Evolutionary conservation across 2,329 filamentous ascomycete species (phyloP).

Genomic region (Scopulariopsis brevicaulis): DNA sequence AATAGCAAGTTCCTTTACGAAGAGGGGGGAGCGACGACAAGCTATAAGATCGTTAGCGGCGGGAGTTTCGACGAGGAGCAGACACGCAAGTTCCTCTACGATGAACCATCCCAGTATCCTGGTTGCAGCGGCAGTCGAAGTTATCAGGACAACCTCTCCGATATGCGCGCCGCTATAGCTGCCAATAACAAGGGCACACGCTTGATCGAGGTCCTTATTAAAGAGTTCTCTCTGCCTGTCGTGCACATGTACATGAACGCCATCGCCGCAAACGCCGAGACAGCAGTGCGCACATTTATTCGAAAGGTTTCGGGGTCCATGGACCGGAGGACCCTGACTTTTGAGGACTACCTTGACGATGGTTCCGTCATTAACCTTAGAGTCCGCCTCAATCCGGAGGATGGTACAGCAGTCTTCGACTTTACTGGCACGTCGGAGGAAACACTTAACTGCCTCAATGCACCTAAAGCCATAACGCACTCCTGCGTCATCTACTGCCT

Average conservation of each 20-base stretch:
- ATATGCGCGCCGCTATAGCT: conserved; percentile 77
- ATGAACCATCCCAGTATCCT: conserved; percentile 61
- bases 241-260: conserved; percentile 27
- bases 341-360: conserved; percentile 22
- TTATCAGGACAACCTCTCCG: conserved; percentile 73
- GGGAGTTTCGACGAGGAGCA: conserved; percentile 70
- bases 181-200: conserved; percentile 79
- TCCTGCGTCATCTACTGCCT: conserved; percentile 76
- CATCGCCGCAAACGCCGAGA: conserved; percentile 9
- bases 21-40: conserved; percentile 53
- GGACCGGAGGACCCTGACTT: conserved; percentile 40
- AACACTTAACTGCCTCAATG: conserved; percentile 22
- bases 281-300: conserved; percentile 8
- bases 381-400: conserved; percentile 17
- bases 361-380: conserved; percentile 20
- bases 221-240: conserved; percentile 62
- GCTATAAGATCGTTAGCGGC: conserved; percentile 61
- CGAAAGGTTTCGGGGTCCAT: conserved; percentile 39
- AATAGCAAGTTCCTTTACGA: conserved; percentile 55
- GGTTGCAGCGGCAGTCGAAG: conserved; percentile 72
- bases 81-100: conserved; percentile 59
- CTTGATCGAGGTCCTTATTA: conserved; percentile 60
- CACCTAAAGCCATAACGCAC: conserved; percentile 22
- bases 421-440: conserved; percentile 23
- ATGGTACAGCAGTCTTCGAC: conserved; percentile 22